Percentiles rank a stretch among this genome's conserved stretches.
Conservation (phyloP, 2,329 filamentous ascomycete species). For the Pseudofabraea citricarpa region DNA sequence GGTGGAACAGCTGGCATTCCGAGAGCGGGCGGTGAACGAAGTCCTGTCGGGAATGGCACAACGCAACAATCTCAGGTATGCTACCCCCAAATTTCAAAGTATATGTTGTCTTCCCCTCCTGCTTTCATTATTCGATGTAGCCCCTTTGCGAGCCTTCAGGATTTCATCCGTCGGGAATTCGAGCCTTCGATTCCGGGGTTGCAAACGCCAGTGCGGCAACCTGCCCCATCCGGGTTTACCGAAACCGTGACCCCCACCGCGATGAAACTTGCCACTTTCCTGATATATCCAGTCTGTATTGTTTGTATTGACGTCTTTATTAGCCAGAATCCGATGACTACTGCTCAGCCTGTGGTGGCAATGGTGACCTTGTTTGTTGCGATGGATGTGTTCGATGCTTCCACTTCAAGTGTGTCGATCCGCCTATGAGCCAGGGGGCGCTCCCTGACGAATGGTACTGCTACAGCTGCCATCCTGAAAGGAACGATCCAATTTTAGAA, state of each 20-base stretch:
- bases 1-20: conserved; percentile 61
- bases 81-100: not conserved
- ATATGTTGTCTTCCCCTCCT: conserved; percentile 4
- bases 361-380: conserved; percentile 85
- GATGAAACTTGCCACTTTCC: conserved; percentile 15
- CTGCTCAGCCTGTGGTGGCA: conserved; percentile 80
- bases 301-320: conserved; percentile 18
- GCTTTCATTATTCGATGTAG: conserved; percentile 1
- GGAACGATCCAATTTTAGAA: conserved; percentile 30
- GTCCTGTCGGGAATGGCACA: conserved; percentile 48
- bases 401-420: conserved; percentile 84
- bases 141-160: not conserved
- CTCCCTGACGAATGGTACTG: conserved; percentile 82
- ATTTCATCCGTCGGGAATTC: not conserved
- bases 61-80: conserved; percentile 47
- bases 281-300: conserved; percentile 8
- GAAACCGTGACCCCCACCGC: conserved; percentile 23
- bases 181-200: not conserved
- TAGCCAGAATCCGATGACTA: conserved; percentile 81
- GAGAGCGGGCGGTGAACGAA: conserved; percentile 58
- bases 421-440: conserved; percentile 56
- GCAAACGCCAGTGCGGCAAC: conserved; percentile 22
- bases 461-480: conserved; percentile 58
- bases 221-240: conserved; percentile 26
- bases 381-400: conserved; percentile 88